Base-by-base conservation (phyloP, 805 yeast species). In the Ogataea nonfermentans region DNA sequence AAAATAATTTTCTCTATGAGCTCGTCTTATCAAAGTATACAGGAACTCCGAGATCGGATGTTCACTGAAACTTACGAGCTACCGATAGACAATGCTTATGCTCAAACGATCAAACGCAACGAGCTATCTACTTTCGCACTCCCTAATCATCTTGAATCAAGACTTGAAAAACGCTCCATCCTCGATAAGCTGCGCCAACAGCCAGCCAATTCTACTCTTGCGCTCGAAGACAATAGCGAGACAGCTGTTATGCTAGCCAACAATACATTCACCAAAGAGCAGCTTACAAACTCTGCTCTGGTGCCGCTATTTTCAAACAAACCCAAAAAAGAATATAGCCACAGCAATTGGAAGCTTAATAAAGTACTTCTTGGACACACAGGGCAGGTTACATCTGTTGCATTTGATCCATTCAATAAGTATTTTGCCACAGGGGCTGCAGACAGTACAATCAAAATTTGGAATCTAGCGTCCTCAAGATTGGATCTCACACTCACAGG, bases 361-460 rank as follows among this genome's bases (percentile, higher is more conserved):
- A 70, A 83, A 41, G 88, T 91, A 3, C 70, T 91, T 1, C 78
- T 85, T 1, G 98, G 98, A 3, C 99, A 93, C 59, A 72, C 76
- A 27, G 99, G 99, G 0, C 90, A 97, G 90, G 88, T 93, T 1
- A 71, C 95, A 32, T 73, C 86, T n/a, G 66, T 89, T 3, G 72
- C 82, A 6, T 75, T 85, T 13, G 98, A 93, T 44, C 95, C 95
- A 1, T 83, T 83, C 23, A 89, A 89, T 58, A 76, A 81, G 49
- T 93, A 93, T 87, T 91, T 87, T 64, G 95, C 83, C 6, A 81
- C 96, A 0, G 99, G 98, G 0, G 81, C 95, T 3, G 76, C 84
- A 4, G 99, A 93, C 56, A 70, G 87, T 3, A 85, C 95, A 0
- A 85, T 93, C 47, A 90, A 90, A 52, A 70, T 91, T 3, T 93